phyloP scores from a whole-genome alignment of 2,329 filamentous ascomycete species.

The Colletotrichum shisoi region DNA sequence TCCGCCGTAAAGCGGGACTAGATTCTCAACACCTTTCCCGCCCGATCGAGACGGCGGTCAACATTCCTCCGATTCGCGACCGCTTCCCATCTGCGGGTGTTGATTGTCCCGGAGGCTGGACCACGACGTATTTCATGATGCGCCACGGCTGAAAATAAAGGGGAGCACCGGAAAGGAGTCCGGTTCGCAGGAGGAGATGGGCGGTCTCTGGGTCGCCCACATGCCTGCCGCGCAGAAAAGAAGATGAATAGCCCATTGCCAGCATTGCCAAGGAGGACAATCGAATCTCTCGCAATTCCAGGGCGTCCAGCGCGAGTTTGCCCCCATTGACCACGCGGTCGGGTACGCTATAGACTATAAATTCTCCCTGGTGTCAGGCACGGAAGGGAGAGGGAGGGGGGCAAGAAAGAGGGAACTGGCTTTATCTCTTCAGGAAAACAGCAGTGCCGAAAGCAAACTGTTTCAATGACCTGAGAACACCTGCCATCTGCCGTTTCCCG shows the following conservation, averaged over 20 bases:
- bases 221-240: conserved; percentile 11
- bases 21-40: not conserved
- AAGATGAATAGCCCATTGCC: not conserved
- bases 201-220: not conserved
- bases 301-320: not conserved
- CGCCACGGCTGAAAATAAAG: not conserved
- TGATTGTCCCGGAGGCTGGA: conserved; percentile 1
- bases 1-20: not conserved
- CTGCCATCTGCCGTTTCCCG: no score
- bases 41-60: conserved; percentile 11
- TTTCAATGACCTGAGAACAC: not conserved
- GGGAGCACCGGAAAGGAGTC: not conserved
- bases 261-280: conserved; percentile 1
- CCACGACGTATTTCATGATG: not conserved
- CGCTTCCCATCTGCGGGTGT: conserved; percentile 4
- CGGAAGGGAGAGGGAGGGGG: conserved; percentile 2
- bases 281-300: conserved; percentile 1
- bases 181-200: not conserved
- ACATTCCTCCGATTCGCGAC: conserved; percentile 4
- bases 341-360: not conserved
- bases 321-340: not conserved
- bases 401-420: not conserved
- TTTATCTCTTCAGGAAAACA: not conserved
- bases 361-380: not conserved
- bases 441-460: not conserved